Evolutionary conservation across 129 eudicot species (phyloP), one percentile per base, ranked within the genome.

Genomic region (Kitagawia praeruptora): DNA sequence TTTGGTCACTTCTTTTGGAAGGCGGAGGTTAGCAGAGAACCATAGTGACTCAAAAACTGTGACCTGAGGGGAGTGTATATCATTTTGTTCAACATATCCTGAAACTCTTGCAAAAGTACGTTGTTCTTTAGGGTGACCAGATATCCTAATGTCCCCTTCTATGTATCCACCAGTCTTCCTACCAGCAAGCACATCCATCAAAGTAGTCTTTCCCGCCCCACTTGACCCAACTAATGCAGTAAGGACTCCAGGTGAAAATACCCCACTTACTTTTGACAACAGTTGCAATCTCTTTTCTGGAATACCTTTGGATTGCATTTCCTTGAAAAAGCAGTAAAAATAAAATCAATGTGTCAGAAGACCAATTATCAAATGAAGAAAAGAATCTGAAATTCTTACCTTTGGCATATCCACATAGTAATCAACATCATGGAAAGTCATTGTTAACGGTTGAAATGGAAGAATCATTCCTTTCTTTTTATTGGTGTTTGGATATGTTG

Each of bases 321-420:
- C 97, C 97, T 94, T 78, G 28, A 42, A 85, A 41, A 31, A 66
- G 18, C 4, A 66, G 72, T 28, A 28, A 31, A 27, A 31, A 27
- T 5, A 34, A 27, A 31, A 66, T 28, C 23, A 28, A 1, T 66
- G 8, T 31, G 41, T 61, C 4, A 1, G 8, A 23, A 27, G n/a
- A 74, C 14, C 14, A 74, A 40, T 11, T 23, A 37, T n/a, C 13
- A 66, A 28, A 66, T 21, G 39, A 40, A 44, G 10, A n/a, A 37
- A 49, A 19, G 21, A 66, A 23, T 28, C 48, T 70, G 8, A 38
- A 74, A 77, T 14, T 23, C 51, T 19, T 81, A 92, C 98, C 96
- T 86, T 84, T 63, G 99, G 99, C 99, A 95, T 95, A 86, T 95
- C 99, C 71, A 95, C 97, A 66, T 80, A 92, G 83, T 95, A 95